phyloP scores from a whole-genome alignment of 805 yeast genomes.

The Clavispora asparagi region DNA sequence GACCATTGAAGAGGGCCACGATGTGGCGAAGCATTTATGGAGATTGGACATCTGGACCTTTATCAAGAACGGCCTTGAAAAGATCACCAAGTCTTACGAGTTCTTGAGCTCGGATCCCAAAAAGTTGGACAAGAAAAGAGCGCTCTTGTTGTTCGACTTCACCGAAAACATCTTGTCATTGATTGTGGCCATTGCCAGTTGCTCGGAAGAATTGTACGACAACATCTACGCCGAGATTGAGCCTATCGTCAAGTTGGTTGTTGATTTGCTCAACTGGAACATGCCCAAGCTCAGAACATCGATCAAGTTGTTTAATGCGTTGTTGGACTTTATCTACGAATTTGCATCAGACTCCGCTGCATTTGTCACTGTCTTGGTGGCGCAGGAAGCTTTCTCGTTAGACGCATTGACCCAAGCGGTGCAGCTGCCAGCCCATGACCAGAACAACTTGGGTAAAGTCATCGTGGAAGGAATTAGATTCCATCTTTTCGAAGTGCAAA shows the following conservation, averaged over 20 bases:
- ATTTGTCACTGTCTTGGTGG: conserved; percentile 36
- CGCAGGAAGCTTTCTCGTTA: conserved; percentile 13
- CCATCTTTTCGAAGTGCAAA: conserved; percentile 33
- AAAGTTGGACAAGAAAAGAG: conserved; percentile 15
- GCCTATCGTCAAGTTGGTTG: conserved; percentile 33
- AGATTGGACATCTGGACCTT: conserved; percentile 71
- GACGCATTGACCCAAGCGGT: conserved; percentile 14
- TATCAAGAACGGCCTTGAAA: conserved; percentile 47
- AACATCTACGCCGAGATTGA: conserved; percentile 43
- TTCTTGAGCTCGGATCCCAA: conserved; percentile 26
- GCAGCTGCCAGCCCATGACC: conserved; percentile 10
- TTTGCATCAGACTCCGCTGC: conserved; percentile 55
- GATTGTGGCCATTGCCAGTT: conserved; percentile 58
- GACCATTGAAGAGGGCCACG: conserved; percentile 84
- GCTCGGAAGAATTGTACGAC: conserved; percentile 47
- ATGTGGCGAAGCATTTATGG: conserved; percentile 68
- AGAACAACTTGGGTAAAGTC: conserved; percentile 25
- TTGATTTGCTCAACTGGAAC: conserved; percentile 32
- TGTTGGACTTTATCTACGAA: conserved; percentile 55
- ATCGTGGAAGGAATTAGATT: conserved; percentile 40
- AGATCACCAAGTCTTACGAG: conserved; percentile 45
- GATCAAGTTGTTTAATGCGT: conserved; percentile 42
- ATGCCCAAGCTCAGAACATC: conserved; percentile 35
- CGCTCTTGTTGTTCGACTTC: conserved; percentile 53
- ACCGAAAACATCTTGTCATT: conserved; percentile 71